phyloP scores from a whole-genome alignment of 805 yeast genomes.

The Ogataea nakhonphanomensis region DNA sequence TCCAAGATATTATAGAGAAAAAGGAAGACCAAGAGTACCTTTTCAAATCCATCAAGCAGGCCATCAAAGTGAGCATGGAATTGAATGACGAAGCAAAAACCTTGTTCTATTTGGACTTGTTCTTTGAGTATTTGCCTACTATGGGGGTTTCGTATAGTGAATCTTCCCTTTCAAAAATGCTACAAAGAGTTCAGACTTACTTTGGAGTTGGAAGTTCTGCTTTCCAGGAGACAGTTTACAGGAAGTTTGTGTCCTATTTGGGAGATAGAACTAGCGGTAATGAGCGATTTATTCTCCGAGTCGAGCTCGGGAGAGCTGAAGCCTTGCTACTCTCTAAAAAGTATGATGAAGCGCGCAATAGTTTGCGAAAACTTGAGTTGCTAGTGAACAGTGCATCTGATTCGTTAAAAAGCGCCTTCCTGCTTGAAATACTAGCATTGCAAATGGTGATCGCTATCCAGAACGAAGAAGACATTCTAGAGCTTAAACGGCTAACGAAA shows the following conservation, averaged over 20 bases:
- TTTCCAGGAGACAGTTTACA: constrained; percentile 23
- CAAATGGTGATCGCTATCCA: constrained; percentile 55
- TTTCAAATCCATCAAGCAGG: constrained; percentile 34
- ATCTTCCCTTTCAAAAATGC: constrained; percentile 30
- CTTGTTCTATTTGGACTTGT: constrained; percentile 12
- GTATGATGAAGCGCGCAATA: constrained; percentile 32
- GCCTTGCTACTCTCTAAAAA: constrained; percentile 30
- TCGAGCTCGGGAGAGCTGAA: constrained; percentile 44
- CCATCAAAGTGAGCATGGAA: constrained; percentile 28
- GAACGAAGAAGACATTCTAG: constrained; percentile 31
- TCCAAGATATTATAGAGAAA: constrained; percentile 19
- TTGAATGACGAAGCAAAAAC: constrained; percentile 15
- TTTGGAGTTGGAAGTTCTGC: constrained; percentile 10
- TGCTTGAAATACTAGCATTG: constrained; percentile 63
- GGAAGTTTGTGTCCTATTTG: constrained; percentile 20
- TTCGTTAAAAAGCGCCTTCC: constrained; percentile 42
- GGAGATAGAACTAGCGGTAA: constrained; percentile 8
- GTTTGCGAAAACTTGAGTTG: constrained; percentile 37
- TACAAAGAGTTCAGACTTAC: constrained; percentile 28
- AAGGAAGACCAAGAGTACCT: constrained; percentile 19
- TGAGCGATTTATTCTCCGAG: constrained; percentile 46
- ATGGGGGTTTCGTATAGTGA: constrained; percentile 27
- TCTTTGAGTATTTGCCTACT: constrained; percentile 20
- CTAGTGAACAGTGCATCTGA: constrained; percentile 40
- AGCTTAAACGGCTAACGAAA: constrained; percentile 45